Base-by-base conservation (phyloP, 257 asterid genomes). In the Salvia miltiorrhiza region DNA sequence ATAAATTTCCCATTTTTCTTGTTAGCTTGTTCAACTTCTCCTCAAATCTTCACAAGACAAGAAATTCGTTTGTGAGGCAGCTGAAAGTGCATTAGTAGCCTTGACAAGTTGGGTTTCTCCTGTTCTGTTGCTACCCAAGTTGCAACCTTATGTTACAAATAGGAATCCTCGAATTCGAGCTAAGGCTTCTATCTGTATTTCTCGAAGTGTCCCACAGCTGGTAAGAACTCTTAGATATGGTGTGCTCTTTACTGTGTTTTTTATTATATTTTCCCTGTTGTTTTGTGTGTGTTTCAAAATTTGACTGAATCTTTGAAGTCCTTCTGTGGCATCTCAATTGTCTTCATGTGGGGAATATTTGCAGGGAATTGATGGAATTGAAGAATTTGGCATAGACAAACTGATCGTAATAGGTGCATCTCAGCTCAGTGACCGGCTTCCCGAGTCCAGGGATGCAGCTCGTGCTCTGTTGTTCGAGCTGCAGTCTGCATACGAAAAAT, bases 21-120 rank as follows among this genome's bases (percentile, higher is more conserved):
- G 60, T 47, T 70, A 92, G 98, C 96, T 92, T 26, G 86, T 87
- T 35, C 94, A 85, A 78, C 96, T 92, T 72, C 95, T 92, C 65
- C 95, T 92, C 74, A 92, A 89, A 69, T 81, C 98, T 72, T 89
- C 98, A 64, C 98, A 92, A 92, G 98, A 92, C 86, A 92, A 92
- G 82, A 85, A 81, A 78, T 92, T 92, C 63, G 98, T 92, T 21
- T 87, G 98, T 9, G 96, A 92, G 77, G 98, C 96, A 69, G 98
- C 96, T 56, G 96, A 83, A 77, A 80, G 82, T 70, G 92, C 96
- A 77, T 72, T 92, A 56, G 67, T 81, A 48, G 77, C 90, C 78
- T 69, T 92, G 88, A 89, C 98, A 13, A 87, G 77, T 53, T 92
- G 84, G 82, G 80, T 92, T 78, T 85, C 96, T 48, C 96, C 98